These are phyloP conservation scores for Coemansia sp. DNA, from an alignment of 192 early-diverging fungal species.

Conservation along the genomic window DNA sequence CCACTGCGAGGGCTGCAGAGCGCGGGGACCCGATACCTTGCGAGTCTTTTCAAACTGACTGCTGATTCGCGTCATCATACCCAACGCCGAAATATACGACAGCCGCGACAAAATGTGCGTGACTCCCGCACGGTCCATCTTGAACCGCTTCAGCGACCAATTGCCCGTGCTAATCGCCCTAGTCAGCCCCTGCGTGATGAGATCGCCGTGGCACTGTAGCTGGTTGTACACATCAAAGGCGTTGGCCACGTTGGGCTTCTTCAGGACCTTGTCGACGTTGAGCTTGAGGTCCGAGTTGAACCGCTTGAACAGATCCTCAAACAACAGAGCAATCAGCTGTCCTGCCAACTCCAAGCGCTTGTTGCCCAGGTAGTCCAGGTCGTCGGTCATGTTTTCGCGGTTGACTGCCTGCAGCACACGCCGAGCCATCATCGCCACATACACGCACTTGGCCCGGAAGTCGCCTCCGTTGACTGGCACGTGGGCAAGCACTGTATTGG, in stretches of 20 bases:
- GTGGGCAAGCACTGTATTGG: conserved; percentile 85
- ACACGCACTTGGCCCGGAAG: conserved; percentile 94
- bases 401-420: conserved; percentile 82
- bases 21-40: conserved; percentile 63
- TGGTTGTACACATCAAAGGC: conserved; percentile 96
- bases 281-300: conserved; percentile 89
- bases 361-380: conserved; percentile 99
- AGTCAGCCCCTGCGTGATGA: conserved; percentile 90
- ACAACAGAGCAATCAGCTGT: conserved; percentile 86
- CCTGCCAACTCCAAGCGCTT: conserved; percentile 99
- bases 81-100: conserved; percentile 91
- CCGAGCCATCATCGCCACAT: conserved; percentile 99
- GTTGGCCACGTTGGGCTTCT: conserved; percentile 90
- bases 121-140: conserved; percentile 97
- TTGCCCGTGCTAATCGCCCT: conserved; percentile 96
- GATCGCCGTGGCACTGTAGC: conserved; percentile 93
- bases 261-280: conserved; percentile 69
- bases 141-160: conserved; percentile 98
- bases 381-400: conserved; percentile 89
- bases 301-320: conserved; percentile 95
- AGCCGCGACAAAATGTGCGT: conserved; percentile 94
- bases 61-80: conserved; percentile 97
- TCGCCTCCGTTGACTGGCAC: conserved; percentile 88
- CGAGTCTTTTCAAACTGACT: conserved; percentile 99
- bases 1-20: conserved; percentile 2